Evolutionary conservation across 2,329 filamentous ascomycete genomes (phyloP), one percentile per base, ranked within the genome.

Genomic region (Beauveria sp.): DNA sequence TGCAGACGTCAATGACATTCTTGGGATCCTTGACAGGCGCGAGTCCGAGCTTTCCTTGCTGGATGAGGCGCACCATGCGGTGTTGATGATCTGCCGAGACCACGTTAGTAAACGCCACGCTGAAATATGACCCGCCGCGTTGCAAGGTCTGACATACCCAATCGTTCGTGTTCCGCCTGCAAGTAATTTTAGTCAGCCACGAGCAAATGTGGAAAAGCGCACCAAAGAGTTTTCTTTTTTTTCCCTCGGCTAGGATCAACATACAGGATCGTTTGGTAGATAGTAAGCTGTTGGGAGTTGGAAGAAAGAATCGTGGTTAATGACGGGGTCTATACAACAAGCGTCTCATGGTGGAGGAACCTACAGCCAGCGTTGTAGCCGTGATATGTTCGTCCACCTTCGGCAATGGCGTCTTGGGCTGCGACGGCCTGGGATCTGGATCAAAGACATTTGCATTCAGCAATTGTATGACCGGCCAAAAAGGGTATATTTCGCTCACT

Each of bases 1-100:
- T 82, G 3, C 80, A 81, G 20, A 82, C 69, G 66, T 83, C 81
- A 6, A 83, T 71, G 22, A 78, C 76, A 24, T 75, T 71, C 46
- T 71, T 72, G 0, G 76, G 75, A 5, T 74, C 68, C 0, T 71
- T 65, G 12, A 81, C 67, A 4, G 81, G 80, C 7, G 79, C 75
- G 16, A 77, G 71, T 65, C 75, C 75, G 5, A 82, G 73, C 46
- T 73, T 72, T 54, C 78, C 77, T 42, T 72, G 70, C 47, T 78
- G 74, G 1, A 77, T 71, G 61, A 78, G 68, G 5, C 71, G 69
- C 53, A 51, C 61, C n/a, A 63, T 57, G 22, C 60, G 74, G 73
- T 71, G 71, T 62, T 73, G 71, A 61, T 77, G 72, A 63, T 78
- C 77, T 71, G 43, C 16, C 45, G 28, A 20, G 52, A 14, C 9